Evolutionary conservation across 108 stramenopile species (phyloP).

Genomic region (Cylindrotheca closterium): DNA sequence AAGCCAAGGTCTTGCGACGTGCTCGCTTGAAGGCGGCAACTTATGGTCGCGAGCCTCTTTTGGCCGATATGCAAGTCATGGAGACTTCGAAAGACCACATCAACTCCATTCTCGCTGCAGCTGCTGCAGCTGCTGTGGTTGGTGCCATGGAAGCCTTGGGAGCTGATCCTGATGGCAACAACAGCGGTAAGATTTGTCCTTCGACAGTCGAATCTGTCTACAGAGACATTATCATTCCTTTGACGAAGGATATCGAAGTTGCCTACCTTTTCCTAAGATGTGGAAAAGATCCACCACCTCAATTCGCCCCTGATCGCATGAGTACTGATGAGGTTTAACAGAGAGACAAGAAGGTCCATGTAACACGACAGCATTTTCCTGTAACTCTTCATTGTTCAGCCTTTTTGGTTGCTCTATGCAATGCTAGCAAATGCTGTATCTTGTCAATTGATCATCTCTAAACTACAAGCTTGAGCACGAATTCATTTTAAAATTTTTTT

Average conservation of each 20-base stretch:
- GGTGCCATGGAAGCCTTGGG: constrained; percentile 70
- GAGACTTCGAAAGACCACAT: constrained; percentile 28
- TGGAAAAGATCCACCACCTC: constrained; percentile 59
- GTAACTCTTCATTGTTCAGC: too few relatives aligned
- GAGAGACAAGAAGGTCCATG: too few relatives aligned
- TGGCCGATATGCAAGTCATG: constrained; percentile 48
- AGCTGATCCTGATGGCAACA: constrained; percentile 8
- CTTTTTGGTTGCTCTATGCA: too few relatives aligned
- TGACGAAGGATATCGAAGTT: constrained; percentile 98
- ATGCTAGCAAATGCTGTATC: too few relatives aligned
- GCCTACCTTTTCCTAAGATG: constrained; percentile 93
- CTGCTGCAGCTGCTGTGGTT: constrained; percentile 75
- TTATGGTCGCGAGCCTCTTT: constrained; percentile 90
- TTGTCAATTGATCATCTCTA: too few relatives aligned
- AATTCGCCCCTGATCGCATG: constrained; percentile 79
- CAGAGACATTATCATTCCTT: constrained; percentile 92
- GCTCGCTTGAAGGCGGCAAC: constrained; percentile 90
- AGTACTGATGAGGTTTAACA: constrained; percentile 35
- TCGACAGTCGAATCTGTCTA: constrained; percentile 90
- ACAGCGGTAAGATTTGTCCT: constrained; percentile 84
- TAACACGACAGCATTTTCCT: too few relatives aligned
- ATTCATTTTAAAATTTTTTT: too few relatives aligned
- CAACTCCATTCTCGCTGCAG: constrained; percentile 65
- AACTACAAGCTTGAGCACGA: too few relatives aligned
- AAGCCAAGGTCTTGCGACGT: constrained; percentile 89